Evolutionary conservation across 805 yeast genomes (phyloP), one percentile per base, ranked within the genome.

Genomic region (Starmerella bombi): DNA sequence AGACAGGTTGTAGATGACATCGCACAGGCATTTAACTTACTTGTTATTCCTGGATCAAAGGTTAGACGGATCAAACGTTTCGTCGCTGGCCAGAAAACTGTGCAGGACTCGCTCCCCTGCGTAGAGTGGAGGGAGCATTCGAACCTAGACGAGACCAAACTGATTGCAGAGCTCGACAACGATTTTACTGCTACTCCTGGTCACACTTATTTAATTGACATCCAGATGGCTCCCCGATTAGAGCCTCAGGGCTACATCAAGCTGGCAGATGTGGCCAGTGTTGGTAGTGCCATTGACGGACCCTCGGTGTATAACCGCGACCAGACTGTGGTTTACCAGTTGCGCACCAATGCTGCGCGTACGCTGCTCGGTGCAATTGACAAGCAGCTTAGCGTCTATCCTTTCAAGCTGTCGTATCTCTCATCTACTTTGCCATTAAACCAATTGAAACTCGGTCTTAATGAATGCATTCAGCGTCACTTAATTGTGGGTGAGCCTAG

Each of bases 31-130:
- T 91, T 77, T 64, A 74, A 80, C 58, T 84, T 94, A 66, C 68
- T 69, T 43, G 84, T 91, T 40, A 84, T 82, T 28, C 97, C 97
- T 23, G 94, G 94, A 0, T 82, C 95, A 18, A 77, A 83, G 59
- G 81, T 91, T 32, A 79, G 98, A 64, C 74, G 95, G 60, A 71
- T 86, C 43, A 74, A 94, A 66, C 74, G 97, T 57, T 91, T 88
- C 55, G 72, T 91, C 56, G 93, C 94, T 30, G 98, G 98, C 40
- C 98, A 91, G 67, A 78, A 86, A 44, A 93, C 84, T 57, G 91
- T 85, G 41, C 88, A 86, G 29, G 98, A 88, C 65, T 94, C 83
- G 50, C 82, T 80, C 63, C 86, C 88, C 62, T 95, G 94, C 57
- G 93, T 86, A 4, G 55, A 49, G 15, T 65, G 69, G 70, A 54